Base-by-base conservation (phyloP, 1,139 yeast species). In the Magnusiomyces suaveolens region DNA sequence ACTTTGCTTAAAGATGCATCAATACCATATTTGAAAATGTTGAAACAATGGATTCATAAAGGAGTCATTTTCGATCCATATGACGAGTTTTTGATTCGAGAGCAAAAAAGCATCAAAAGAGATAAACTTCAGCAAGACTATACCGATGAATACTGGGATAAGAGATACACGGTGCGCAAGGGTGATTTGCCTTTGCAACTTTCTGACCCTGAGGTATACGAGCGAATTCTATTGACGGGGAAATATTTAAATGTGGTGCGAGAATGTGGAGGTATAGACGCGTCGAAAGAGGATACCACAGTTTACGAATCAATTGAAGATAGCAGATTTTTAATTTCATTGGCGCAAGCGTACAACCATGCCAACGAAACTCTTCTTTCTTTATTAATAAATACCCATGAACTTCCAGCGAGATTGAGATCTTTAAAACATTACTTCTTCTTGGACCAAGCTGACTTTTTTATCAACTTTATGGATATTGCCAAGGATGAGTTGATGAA, bases 81-180 rank as follows among this genome's bases (percentile, higher is more conserved):
- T 63, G 82, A 83, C 49, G 99, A 94, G 67, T 94, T 94, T 65
- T 71, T 90, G 66, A 80, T 92, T 14, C 77, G 81, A 43, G 73
- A 70, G 50, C 63, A 67, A 46, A 57, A 60, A 26, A 62, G 64
- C 48, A 65, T 71, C 29, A 72, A 72, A 25, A 62, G 76, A 6
- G 76, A 77, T 58, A 74, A 75, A 51, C 67, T 77, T 21, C 78
- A 79, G 59, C 76, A 62, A 44, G 72, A 71, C 52, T 69, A 66
- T 44, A 65, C 82, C 57, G 96, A 89, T 61, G 82, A 84, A 57
- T 83, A 85, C 63, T 92, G 97, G 97, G 87, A 86, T 55, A 87
- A 87, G 57, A 80, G 88, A 56, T 92, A 80, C 66, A 79, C 87
- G 12, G 75, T 89, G 10, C 75, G 92, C 53, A 78, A 79, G 53